Base-by-base conservation (phyloP, 2,329 filamentous ascomycete species). In the Emergomyces orientalis region DNA sequence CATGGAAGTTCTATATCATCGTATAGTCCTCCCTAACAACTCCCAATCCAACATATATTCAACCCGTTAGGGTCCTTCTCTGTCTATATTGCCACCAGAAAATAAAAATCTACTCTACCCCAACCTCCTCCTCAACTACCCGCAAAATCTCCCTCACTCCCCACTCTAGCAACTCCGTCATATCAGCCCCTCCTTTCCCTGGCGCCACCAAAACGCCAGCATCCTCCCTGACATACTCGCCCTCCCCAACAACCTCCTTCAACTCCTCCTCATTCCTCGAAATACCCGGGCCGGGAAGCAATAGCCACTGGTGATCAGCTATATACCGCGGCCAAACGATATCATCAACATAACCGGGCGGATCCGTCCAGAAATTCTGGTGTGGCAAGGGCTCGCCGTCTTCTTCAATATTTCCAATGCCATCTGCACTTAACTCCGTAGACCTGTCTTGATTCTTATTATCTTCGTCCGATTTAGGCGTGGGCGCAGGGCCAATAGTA, bases 251-350 rank as follows among this genome's bases (percentile, higher is more conserved):
- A 39, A 66, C 68, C 60, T 61, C 67, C 49, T 73, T 65, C 57
- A 74, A 60, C 61, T 75, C 73, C 7, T 68, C 69, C 3, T 63
- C 34, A 62, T 67, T 63, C 14, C 59, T 62, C 19, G 56, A 49
- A 17, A 47, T 30, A 1, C 43, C 65, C 75, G 69, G 52, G 0
- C 84, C 87, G 8, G 78, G 77, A 66, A 86, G 76, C 71, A 97
- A 94, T 73, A 99, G 79, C 81, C 90, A 96, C 27, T 80, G 79
- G 77, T 97, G 92, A 69, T 91, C 85, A 61, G 83, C 80, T 3
- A 89, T 89, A 75, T 97, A 97, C 70, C 96, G 93, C 3, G 93
- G 93, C 94, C 94, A 99, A 4, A 99, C 94, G 62, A 99, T 84
- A 72, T 89, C 84, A 73, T 97, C 92, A 45, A 97, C 91, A 73